Base-by-base conservation (phyloP, 1,284 basidiomycete genomes). In the Mycosarcoma mackinlayi region DNA sequence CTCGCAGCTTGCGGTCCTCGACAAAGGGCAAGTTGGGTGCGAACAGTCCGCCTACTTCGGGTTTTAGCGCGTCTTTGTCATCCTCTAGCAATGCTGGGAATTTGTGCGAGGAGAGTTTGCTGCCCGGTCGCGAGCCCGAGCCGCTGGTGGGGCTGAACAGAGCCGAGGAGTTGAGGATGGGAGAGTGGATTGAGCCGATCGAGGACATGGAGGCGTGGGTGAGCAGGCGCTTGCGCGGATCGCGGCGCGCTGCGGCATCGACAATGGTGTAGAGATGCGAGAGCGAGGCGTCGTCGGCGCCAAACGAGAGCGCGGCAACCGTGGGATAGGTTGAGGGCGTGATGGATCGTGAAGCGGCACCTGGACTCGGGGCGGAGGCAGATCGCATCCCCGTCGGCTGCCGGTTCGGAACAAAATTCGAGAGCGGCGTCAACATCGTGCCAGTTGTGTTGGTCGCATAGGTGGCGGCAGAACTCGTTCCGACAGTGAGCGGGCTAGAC, bases 241-340 rank as follows among this genome's bases (percentile, higher is more conserved):
- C 70, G 8, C 75, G 65, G 3, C 74, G 70, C 9, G 75, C 73
- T 0, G 76, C 78, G 3, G 73, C 73, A 30, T 79, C 76, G 24
- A 77, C 73, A 19, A 79, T 57, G 2, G 75, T 71, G 53, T 77
- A 78, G 23, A 79, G 67, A 27, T 77, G 71, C 28, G 63, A 61
- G 4, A 79, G 56, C 3, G 72, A 73, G 4, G 63, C 62, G 27
- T 78, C 75, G 50, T 67, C 75, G 1, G 59, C 64, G 4, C 51
- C 60, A 25, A 62, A 70, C 3, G 56, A 54, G 27, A 61, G 57
- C 14, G 63, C 63, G 11, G 59, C 67, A 1, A 55, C 47, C 3
- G 61, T 55, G 1, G 67, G 47, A 27, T 63, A 59, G 6, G 56
- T 40, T 0, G 55, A 69, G 4, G 66, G 56, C 11, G 61, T 64